Evolutionary conservation across 75 land plant genomes (phyloP).

Genomic region (Cryptomeria japonica): DNA sequence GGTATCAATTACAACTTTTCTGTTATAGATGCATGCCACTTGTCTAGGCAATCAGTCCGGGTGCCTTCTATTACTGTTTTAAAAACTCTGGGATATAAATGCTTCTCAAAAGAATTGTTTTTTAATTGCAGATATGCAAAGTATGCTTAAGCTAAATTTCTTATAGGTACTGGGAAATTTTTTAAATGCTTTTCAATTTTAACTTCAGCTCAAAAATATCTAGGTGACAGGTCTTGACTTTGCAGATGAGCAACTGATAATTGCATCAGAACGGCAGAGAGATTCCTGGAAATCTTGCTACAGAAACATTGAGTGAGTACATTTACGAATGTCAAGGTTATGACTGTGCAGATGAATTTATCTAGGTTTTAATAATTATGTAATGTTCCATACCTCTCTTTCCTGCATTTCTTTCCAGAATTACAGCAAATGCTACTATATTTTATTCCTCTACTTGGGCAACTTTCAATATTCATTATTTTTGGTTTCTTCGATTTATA

Average conservation of each 20-base stretch:
- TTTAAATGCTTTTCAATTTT: background rate
- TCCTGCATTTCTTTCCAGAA: background rate
- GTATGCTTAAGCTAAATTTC: background rate
- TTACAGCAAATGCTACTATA: background rate
- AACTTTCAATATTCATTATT: background rate
- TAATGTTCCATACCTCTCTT: background rate
- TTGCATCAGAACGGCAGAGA: slow-evolving; percentile 65
- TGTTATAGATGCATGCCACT: background rate
- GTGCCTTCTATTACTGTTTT: background rate
- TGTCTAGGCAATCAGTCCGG: background rate
- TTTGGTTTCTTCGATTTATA: background rate
- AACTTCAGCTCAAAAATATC: background rate
- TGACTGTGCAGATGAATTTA: background rate
- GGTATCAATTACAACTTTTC: background rate
- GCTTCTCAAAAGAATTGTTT: slow-evolving; percentile 5
- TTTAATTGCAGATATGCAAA: background rate
- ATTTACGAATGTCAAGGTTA: background rate
- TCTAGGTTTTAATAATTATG: background rate
- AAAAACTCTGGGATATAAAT: background rate
- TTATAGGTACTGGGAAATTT: background rate
- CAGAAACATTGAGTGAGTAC: slow-evolving; percentile 64
- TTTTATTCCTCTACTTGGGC: background rate
- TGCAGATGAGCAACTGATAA: slow-evolving; percentile 68
- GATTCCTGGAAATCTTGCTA: slow-evolving; percentile 34
- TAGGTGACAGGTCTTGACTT: slow-evolving; percentile 87